Percentiles rank a stretch among this genome's conserved stretches.
Conservation (phyloP, 306 rosid species). For the Mimosa bimucronata region DNA sequence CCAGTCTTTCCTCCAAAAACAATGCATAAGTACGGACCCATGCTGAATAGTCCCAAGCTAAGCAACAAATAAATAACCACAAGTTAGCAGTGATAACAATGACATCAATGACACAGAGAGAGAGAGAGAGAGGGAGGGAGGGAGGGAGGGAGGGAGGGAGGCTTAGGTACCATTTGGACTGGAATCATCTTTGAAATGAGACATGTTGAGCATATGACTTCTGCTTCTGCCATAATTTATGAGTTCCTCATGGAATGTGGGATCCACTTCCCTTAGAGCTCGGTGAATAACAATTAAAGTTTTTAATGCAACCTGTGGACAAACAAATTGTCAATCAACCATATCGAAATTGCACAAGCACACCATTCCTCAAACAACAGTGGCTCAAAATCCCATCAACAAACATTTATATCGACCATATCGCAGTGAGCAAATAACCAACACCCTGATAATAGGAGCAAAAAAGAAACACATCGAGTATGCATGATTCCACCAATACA, state of each 20-base stretch:
- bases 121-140: too few species aligned
- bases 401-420: neutral
- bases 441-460: neutral
- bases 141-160: constrained; percentile 16
- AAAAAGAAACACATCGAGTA: neutral
- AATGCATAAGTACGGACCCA: constrained; percentile 98
- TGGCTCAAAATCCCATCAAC: neutral
- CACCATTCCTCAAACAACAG: constrained; percentile 9
- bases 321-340: constrained; percentile 40
- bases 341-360: constrained; percentile 27
- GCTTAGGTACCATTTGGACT: constrained; percentile 81
- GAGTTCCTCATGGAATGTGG: constrained; percentile 96
- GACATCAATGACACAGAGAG: constrained; percentile 21
- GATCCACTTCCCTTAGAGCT: constrained; percentile 98
- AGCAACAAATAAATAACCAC: constrained; percentile 37
- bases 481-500: constrained; percentile 9
- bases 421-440: neutral
- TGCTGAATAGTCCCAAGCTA: constrained; percentile 97
- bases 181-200: constrained; percentile 99
- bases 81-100: neutral
- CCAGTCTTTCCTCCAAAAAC: constrained; percentile 98
- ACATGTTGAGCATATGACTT: constrained; percentile 97
- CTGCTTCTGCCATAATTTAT: constrained; percentile 95
- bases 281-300: constrained; percentile 95
- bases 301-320: constrained; percentile 84